phyloP scores from a whole-genome alignment of 306 rosid genomes.

The Trifolium fragiferum region DNA sequence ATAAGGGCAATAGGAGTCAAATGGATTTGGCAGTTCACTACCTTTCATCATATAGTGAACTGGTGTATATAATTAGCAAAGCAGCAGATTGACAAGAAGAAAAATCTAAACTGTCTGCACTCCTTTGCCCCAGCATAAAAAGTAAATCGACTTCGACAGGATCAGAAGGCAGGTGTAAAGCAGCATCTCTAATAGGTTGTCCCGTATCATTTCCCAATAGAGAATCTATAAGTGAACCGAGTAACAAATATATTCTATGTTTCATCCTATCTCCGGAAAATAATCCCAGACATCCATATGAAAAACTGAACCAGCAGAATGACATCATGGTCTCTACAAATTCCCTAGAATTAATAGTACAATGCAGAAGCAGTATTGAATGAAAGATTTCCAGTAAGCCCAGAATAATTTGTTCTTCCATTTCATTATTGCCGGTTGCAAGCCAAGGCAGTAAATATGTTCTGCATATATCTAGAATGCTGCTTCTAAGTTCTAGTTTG shows the following conservation, averaged over 20 bases:
- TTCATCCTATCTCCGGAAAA: constrained; percentile 56
- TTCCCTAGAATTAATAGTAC: constrained; percentile 49
- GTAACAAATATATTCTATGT: constrained; percentile 38
- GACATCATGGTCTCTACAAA: constrained; percentile 67
- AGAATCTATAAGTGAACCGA: background rate
- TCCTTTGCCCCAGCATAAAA: constrained; percentile 81
- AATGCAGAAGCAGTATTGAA: constrained; percentile 64
- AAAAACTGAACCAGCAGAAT: constrained; percentile 80
- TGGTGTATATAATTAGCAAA: constrained; percentile 67
- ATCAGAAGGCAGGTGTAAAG: constrained; percentile 70
- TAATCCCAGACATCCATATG: constrained; percentile 86
- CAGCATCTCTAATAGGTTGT: constrained; percentile 69
- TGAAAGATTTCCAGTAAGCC: constrained; percentile 82
- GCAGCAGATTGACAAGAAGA: constrained; percentile 79
- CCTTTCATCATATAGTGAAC: constrained; percentile 90
- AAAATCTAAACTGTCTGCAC: constrained; percentile 57
- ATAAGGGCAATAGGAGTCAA: constrained; percentile 22
- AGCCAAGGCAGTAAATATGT: constrained; percentile 82
- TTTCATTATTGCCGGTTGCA: constrained; percentile 56
- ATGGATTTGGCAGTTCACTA: constrained; percentile 43
- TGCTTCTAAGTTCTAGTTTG: constrained; percentile 52
- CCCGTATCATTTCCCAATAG: constrained; percentile 71
- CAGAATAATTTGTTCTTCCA: constrained; percentile 77
- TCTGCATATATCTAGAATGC: constrained; percentile 60
- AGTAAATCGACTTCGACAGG: constrained; percentile 81